Evolutionary conservation across 106 monocot species (phyloP), one percentile per base, ranked within the genome.

Genomic region (Alisma plantagoaquatica): DNA sequence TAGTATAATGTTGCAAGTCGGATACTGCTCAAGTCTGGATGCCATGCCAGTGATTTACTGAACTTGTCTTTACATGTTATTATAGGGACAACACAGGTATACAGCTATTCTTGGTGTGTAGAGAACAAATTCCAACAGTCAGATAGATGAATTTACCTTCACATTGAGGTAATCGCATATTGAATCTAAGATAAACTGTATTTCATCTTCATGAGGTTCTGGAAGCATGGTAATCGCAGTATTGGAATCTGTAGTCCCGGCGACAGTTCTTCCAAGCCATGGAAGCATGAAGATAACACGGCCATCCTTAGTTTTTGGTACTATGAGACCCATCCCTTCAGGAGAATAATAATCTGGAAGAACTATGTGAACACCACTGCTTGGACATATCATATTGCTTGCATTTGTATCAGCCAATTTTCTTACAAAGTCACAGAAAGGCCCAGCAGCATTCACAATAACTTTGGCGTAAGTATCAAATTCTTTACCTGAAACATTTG

Each of bases 261-360:
- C 96, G 61, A 96, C 56, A 35, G 96, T 96, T 62, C 84, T 80
- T 61, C 96, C 96, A 55, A 96, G 60, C 96, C 96, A 96, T 0
- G 96, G 96, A 32, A 96, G 54, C 96, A 96, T 85, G 72, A 96
- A 89, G 10, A 84, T 81, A 66, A 96, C 70, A 57, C 96, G 84
- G 10, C 96, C 96, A 78, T 96, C 96, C 57, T 96, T 96, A 32
- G 96, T 96, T 56, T 96, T 96, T 38, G 96, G 96, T 30, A 96
- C 96, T 73, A 96, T 89, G 55, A 96, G 73, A 15, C 96, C 96
- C 96, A 96, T 96, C 24, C 96, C 96, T 57, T 96, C 96, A 47
- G 96, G 96, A 56, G 88, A 96, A 53, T 96, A 96, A 64, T 96
- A 96, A 64, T 96, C 96, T 47, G 96, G 96, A 70, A 96, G 84